phyloP scores from a whole-genome alignment of 169 alveolate species.

The Plasmodium adleri region DNA sequence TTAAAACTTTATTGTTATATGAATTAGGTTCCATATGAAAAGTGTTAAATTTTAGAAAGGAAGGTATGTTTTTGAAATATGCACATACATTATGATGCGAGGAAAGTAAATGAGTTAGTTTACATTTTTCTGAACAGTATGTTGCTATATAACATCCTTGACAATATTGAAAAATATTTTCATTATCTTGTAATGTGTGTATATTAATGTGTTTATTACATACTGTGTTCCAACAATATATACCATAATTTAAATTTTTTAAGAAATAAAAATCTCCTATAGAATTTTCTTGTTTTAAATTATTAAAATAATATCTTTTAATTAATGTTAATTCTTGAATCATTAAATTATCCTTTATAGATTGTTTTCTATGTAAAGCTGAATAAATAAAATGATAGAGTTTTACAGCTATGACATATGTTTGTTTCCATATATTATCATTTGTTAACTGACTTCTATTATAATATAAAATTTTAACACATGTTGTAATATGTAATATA shows the following conservation, averaged over 20 bases:
- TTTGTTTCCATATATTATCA: slow-evolving; percentile 51
- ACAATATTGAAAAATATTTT: slow-evolving; percentile 59
- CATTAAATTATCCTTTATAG: slow-evolving; percentile 54
- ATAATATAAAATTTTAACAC: slow-evolving; percentile 28
- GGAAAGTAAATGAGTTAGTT: slow-evolving; percentile 32
- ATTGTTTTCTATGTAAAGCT: slow-evolving; percentile 58
- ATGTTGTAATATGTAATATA: slow-evolving; percentile 31
- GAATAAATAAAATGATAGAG: slow-evolving; percentile 36
- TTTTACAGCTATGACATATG: slow-evolving; percentile 66
- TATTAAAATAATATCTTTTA: slow-evolving; percentile 57
- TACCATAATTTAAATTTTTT: slow-evolving; percentile 70
- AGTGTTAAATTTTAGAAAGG: slow-evolving; percentile 45
- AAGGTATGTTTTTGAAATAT: slow-evolving; percentile 51
- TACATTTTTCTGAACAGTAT: slow-evolving; percentile 67
- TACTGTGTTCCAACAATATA: slow-evolving; percentile 73
- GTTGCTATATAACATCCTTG: slow-evolving; percentile 71
- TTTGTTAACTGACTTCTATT: slow-evolving; percentile 33
- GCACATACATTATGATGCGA: slow-evolving; percentile 70
- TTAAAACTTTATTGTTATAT: slow-evolving; percentile 29
- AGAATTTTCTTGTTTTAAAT: slow-evolving; percentile 50
- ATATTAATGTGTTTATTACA: slow-evolving; percentile 51
- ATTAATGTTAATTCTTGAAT: slow-evolving; percentile 59
- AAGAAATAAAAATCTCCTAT: slow-evolving; percentile 63
- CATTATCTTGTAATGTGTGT: slow-evolving; percentile 48
- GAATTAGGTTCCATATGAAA: slow-evolving; percentile 7